These are phyloP conservation scores for Solanum phureja DNA, from an alignment of 257 asterid genomes.

Conservation along the genomic window DNA sequence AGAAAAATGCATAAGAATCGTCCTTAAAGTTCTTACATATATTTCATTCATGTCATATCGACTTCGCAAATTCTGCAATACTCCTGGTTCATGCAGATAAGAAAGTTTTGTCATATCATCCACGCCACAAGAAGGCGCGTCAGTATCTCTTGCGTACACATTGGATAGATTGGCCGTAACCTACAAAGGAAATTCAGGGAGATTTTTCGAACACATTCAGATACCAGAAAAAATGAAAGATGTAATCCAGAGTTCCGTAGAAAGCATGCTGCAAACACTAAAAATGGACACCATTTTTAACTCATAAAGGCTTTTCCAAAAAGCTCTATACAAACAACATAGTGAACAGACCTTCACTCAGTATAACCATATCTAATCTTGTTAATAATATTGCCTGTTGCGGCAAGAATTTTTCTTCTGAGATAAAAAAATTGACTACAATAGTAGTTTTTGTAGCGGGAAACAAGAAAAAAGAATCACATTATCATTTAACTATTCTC, in stretches of 20 bases:
- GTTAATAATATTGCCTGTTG: not conserved
- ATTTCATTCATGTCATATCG: constrained; percentile 72
- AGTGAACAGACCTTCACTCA: not conserved
- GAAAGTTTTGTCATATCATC: constrained; percentile 94
- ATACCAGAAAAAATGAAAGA: not conserved
- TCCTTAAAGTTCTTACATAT: constrained; percentile 43
- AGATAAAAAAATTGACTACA: not conserved
- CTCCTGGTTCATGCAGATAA: constrained; percentile 92
- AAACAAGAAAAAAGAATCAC: not conserved
- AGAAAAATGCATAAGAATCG: not conserved
- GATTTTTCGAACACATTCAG: not conserved
- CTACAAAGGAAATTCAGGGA: constrained; percentile 22
- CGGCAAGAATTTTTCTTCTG: not conserved
- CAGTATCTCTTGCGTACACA: constrained; percentile 60
- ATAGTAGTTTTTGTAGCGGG: not conserved
- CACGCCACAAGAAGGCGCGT: constrained; percentile 63
- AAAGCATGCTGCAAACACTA: not conserved
- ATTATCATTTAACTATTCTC: not conserved
- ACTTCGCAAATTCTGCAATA: constrained; percentile 56
- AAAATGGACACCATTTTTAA: not conserved
- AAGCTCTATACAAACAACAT: not conserved
- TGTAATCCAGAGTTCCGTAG: not conserved
- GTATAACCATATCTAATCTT: not conserved
- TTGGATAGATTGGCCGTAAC: constrained; percentile 39
- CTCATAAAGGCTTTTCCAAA: not conserved